phyloP scores from a whole-genome alignment of 768 basidiomycete species.

The Gelatoporia subvermispora region DNA sequence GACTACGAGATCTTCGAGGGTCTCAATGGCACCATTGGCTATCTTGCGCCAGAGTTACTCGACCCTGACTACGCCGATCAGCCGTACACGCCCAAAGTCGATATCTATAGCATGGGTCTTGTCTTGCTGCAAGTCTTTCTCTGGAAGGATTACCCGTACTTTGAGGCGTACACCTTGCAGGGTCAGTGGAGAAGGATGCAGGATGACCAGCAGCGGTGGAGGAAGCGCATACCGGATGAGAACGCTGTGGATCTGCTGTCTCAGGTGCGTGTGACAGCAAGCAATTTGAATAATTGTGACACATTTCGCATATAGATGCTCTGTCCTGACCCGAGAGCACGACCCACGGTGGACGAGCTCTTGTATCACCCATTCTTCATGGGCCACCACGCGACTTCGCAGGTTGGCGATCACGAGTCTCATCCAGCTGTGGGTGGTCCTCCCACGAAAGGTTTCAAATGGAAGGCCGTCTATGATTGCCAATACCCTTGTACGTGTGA shows the following conservation, averaged over 20 bases:
- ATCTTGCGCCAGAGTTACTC: constrained; percentile 42
- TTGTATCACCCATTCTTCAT: constrained; percentile 2
- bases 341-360: not conserved
- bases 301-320: not conserved
- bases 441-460: too few species aligned
- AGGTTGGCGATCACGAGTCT: too few species aligned
- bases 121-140: constrained; percentile 23
- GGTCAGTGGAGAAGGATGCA: not conserved
- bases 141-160: not conserved
- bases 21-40: constrained; percentile 36
- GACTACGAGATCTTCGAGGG: not conserved
- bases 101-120: constrained; percentile 41
- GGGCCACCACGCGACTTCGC: too few species aligned
- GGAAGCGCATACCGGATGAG: not conserved
- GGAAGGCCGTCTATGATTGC: too few species aligned
- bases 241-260: not conserved
- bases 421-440: too few species aligned
- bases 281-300: not conserved
- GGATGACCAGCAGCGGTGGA: too few species aligned
- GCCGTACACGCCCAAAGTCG: constrained; percentile 37
- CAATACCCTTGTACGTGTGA: too few species aligned
- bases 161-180: not conserved
- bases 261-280: not conserved
- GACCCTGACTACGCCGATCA: constrained; percentile 31
- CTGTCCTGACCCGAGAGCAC: not conserved